A percentile compares a stretch with the other conserved stretches of the same genome.
phyloP scores from a whole-genome alignment of 169 alveolate genomes.

The Cryptosporidium ryanae region DNA sequence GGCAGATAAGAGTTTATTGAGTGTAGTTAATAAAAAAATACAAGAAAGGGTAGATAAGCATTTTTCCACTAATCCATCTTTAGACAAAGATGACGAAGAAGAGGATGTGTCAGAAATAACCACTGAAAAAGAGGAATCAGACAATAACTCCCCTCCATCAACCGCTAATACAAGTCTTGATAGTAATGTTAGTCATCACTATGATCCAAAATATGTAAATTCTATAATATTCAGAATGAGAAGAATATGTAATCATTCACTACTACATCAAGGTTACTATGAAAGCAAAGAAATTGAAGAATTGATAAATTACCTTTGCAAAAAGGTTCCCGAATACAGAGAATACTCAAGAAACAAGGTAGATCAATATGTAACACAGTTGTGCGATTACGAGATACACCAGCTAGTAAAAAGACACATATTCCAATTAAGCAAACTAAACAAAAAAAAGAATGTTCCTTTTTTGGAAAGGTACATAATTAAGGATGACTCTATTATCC shows the following conservation, averaged over 20 bases:
- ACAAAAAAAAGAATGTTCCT: constrained; percentile 77
- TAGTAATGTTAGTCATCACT: constrained; percentile 21
- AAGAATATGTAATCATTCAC: constrained; percentile 91
- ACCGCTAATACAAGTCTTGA: background rate
- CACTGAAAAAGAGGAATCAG: background rate
- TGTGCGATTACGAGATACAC: constrained; percentile 85
- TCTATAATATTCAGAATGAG: constrained; percentile 86
- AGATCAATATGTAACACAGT: constrained; percentile 79
- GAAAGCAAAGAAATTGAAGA: constrained; percentile 81
- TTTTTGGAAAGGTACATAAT: constrained; percentile 10
- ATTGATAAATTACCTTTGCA: constrained; percentile 77
- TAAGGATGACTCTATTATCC: constrained; percentile 10
- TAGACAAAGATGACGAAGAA: constrained; percentile 20
- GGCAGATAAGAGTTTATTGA: background rate
- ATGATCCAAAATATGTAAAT: constrained; percentile 82
- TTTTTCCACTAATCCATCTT: background rate
- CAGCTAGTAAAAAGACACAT: constrained; percentile 74
- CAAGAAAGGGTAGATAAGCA: constrained; percentile 32
- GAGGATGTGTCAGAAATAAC: background rate
- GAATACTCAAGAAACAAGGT: constrained; percentile 81
- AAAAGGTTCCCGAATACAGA: constrained; percentile 81
- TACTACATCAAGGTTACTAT: constrained; percentile 85
- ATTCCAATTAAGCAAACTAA: too few relatives aligned
- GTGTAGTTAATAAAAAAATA: constrained; percentile 23
- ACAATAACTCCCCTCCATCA: background rate